Base-by-base conservation (phyloP, 768 basidiomycete species). In the Panus rudis region DNA sequence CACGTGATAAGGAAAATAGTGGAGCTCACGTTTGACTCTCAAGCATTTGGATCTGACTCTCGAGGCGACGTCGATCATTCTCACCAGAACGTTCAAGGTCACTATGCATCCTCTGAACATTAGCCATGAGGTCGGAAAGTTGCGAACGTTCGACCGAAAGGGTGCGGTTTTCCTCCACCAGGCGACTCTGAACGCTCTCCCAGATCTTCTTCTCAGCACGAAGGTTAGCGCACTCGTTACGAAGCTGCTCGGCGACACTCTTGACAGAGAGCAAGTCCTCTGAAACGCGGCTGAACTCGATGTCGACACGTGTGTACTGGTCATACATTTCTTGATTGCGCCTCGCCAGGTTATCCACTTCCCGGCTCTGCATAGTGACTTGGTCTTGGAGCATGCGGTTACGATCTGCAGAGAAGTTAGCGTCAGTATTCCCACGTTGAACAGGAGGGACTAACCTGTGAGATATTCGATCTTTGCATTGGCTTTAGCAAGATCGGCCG, bases 131-230 rank as follows among this genome's bases (percentile, higher is more conserved):
- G 58, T 92, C 89, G 2, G 88, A 79, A 3, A 96, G 70, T 47
- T 87, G 84, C 0, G 90, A 81, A 8, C 91, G 79, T 56, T 96
- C 93, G 53, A 81, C 69, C 12, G 84, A 69, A 4, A 96, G 69
- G 0, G 71, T 73, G 59, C 80, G 79, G 64, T 96, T 92, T 62
- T 97, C 92, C 37, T 91, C 83, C 3, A 84, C 75, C 12, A 98
- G 71, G 21, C 93, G 82, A 34, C 55, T 55, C 71, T 96, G 90
- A 24, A 87, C 75, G 49, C 76, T 78, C 91, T 90, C 88, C 84
- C 86, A 91, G 26, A 93, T 87, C 56, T 79, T 84, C 69, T 91
- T 93, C 73, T 98, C 94, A 0, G 92, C 92, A 32, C 85, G 79
- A 14, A 96, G 73, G 59, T 89, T 93, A 2, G 88, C 85, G 50